Base-by-base conservation (phyloP, 495 filamentous ascomycete genomes). In the Ascodesmis nigricans region DNA sequence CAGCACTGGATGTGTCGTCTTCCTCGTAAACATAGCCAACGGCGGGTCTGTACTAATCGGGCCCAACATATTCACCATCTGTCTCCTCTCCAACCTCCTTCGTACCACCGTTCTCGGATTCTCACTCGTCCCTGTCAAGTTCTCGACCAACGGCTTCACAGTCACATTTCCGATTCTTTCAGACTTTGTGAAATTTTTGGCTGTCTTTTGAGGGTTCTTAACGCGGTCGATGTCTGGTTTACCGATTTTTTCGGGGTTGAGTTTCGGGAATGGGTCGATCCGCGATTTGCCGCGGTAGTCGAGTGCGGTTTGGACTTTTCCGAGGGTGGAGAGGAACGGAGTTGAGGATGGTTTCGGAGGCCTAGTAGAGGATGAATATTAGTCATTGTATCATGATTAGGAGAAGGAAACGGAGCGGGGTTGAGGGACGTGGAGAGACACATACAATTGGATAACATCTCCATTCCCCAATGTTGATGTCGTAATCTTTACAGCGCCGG, bases 1-100 rank as follows among this genome's bases (percentile, higher is more conserved):
- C 17, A 17, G 13, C 23, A 39, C 29, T 4, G 35, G 40, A 21
- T 43, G 40, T 4, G 19, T 38, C 8, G 11, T 15, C 10, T 23
- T 33, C 7, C 27, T n/a, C 9, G 28, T 2, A 25, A 43, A 43
- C 18, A 43, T 23, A 2, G 35, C 16, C 8, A 30, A 24, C 5
- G 35, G 40, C 4, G 35, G 10, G 14, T 14, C 17, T 14, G 40
- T 43, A 4, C 13, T 21, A 24, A 43, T 39, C 0, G 40, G 40
- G 5, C 9, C 25, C 7, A 39, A 22, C 7, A 37, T 37, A 21
- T 37, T 21, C 5, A 16, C 26, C 6, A 37, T 16, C 11, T 17
- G 23, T 11, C 23, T 6, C 23, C 23, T 6, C 23, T 6, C 11
- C 23, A 6, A 6, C 6, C 23, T 11, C 6, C 23, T 6, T 6